Evolutionary conservation across 805 yeast genomes (phyloP).

Genomic region (Starmerella gropengiesseri): DNA sequence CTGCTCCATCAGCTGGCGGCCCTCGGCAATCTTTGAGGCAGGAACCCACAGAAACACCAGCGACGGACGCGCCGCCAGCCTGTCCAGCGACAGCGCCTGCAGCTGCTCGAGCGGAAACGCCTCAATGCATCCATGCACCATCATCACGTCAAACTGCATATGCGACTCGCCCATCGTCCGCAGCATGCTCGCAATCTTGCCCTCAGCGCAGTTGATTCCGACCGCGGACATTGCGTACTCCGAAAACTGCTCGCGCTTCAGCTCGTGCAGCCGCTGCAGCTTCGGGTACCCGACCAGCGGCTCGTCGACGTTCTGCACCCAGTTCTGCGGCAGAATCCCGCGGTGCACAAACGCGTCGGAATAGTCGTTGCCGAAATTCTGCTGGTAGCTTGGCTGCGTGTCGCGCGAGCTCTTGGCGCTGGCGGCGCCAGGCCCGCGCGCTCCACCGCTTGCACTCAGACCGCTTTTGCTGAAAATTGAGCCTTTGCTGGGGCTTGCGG

Average conservation of each 20-base stretch:
- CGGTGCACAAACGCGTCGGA: slow-evolving; percentile 57
- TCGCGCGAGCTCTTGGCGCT: too few species aligned
- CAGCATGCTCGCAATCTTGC: slow-evolving; percentile 46
- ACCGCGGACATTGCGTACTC: slow-evolving; percentile 50
- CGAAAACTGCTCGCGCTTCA: slow-evolving; percentile 50
- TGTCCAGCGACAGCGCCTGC: slow-evolving; percentile 56
- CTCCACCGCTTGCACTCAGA: too few species aligned
- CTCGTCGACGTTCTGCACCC: slow-evolving; percentile 52
- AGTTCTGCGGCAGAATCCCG: slow-evolving; percentile 49
- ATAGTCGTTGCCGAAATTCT: slow-evolving; percentile 55
- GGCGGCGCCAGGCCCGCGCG: too few species aligned
- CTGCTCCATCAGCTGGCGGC: slow-evolving; percentile 38
- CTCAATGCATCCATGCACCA: slow-evolving; percentile 76
- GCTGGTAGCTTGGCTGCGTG: too few species aligned
- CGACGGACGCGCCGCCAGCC: slow-evolving; percentile 73
- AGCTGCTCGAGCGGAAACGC: slow-evolving; percentile 41
- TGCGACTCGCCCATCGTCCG: slow-evolving; percentile 50
- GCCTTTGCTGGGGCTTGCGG: too few species aligned
- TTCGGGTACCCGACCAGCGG: slow-evolving; percentile 83
- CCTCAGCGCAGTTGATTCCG: slow-evolving; percentile 47
- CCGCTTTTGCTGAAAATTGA: too few species aligned
- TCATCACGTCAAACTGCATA: slow-evolving; percentile 73
- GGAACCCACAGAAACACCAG: slow-evolving; percentile 82
- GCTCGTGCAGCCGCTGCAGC: slow-evolving; percentile 51
- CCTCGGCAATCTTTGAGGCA: slow-evolving; percentile 51